Evolutionary conservation across 805 yeast genomes (phyloP).

Genomic region (Cyberlindnera mississippiensis): DNA sequence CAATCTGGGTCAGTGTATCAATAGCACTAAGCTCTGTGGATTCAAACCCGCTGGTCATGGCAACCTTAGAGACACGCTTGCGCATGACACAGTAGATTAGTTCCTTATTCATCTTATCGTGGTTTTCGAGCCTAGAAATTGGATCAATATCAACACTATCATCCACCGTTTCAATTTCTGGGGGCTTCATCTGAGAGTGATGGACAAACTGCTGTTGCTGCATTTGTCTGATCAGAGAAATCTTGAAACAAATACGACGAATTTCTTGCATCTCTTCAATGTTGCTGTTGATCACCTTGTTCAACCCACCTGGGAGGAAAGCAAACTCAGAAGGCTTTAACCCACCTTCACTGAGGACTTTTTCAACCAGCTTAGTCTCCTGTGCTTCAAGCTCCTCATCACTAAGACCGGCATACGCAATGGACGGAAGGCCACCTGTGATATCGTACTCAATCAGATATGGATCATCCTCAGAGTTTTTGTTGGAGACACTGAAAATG

Average conservation of each 20-base stretch:
- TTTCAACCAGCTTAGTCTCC: conserved; percentile 42
- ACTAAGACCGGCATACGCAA: conserved; percentile 50
- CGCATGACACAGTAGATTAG: conserved; percentile 64
- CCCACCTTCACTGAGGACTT: conserved; percentile 35
- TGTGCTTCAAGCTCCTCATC: conserved; percentile 41
- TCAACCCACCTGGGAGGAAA: conserved; percentile 51
- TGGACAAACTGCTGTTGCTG: conserved; percentile 78
- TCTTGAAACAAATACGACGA: conserved; percentile 82
- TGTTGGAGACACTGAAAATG: conserved; percentile 24
- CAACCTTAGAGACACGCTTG: conserved; percentile 68
- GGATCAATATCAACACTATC: conserved; percentile 77
- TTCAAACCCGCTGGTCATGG: conserved; percentile 93
- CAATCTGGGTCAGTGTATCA: conserved; percentile 74
- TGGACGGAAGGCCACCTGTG: conserved; percentile 71
- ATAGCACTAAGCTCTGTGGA: conserved; percentile 73
- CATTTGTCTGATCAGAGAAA: conserved; percentile 83
- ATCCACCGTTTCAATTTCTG: conserved; percentile 55
- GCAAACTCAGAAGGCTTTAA: conserved; percentile 38
- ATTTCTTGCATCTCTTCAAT: conserved; percentile 82
- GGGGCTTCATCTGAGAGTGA: conserved; percentile 67
- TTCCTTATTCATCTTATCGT: conserved; percentile 55
- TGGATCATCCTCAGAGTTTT: conserved; percentile 34
- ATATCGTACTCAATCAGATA: conserved; percentile 81
- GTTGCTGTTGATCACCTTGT: conserved; percentile 57
- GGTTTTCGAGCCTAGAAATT: conserved; percentile 67